Base-by-base conservation (phyloP, 2,329 filamentous ascomycete genomes). In the Aspergillus fijiensis region DNA sequence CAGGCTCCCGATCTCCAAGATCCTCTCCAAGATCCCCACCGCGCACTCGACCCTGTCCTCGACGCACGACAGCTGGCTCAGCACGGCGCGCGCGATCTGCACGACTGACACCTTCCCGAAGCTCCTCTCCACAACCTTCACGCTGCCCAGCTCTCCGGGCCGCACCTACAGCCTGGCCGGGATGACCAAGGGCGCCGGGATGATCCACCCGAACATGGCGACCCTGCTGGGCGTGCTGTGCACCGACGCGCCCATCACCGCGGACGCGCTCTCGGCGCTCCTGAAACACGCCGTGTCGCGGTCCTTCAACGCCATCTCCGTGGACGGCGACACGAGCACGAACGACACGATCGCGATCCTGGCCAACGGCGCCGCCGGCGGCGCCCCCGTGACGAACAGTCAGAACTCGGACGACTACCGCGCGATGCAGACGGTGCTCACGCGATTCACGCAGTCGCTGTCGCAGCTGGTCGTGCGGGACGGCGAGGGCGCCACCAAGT, bases 191-290 rank as follows among this genome's bases (percentile, higher is more conserved):
- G 95, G 95, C 59, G 95, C 95, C 5, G 95, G 95, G 72, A 99
- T 99, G 95, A 96, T 99, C 75, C 93, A 97, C 73, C 95, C 95
- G 51, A 98, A 99, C 81, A 96, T 99, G 93, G 95, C 92, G 31
- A 99, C 95, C 0, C 85, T 98, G 35, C 87, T 99, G 39, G 92
- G 91, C 57, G 89, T 98, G 62, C 85, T 98, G 70, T 92, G 91
- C 70, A 99, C 95, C 14, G 95, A 99, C 69, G 94, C 89, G 0
- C 90, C 92, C 31, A 85, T 98, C 70, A 83, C 87, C 0, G 82
- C 90, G 3, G 73, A 77, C 0, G 83, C 89, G 10, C 85, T 97
- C 60, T 85, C 87, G 52, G 76, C 82, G 0, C 83, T 95, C 14
- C 87, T 98, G 49, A 86, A 83, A 60, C 81, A 87, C 66, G 90